Base-by-base conservation (phyloP, 306 rosid species). In the Dalbergia oliveri region DNA sequence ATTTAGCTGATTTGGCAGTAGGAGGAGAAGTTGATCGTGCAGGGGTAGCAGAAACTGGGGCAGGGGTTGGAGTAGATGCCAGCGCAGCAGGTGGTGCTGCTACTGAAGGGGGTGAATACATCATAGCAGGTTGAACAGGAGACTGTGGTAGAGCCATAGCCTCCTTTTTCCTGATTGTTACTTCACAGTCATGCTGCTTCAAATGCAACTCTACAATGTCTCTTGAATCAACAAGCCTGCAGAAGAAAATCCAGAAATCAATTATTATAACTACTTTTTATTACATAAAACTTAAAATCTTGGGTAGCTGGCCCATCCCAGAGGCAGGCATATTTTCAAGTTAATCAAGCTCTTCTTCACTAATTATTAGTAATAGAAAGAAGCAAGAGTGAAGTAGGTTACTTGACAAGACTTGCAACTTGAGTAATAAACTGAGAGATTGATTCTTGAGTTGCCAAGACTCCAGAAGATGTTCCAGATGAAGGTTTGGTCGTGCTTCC, bases 171-270 rank as follows among this genome's bases (percentile, higher is more conserved):
- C 92, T 88, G 60, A 92, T 92, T 15, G 78, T 54, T 71, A 92
- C 85, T 80, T 92, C 97, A 76, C 88, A 75, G 73, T 90, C 92
- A 59, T 78, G 84, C 84, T 92, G 95, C 84, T 92, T 90, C 85
- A 92, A 33, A 80, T 80, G 88, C 85, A 92, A 80, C 88, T 92
- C 97, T 19, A 84, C 90, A 66, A 92, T 90, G 77, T 92, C 97
- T 82, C 97, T 86, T 14, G 97, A 89, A 88, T 92, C 95, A 78
- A 92, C 97, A 78, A 92, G 92, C 86, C 97, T 92, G 87, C 76
- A 81, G 78, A 54, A 71, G 63, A 78, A 73, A 69, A 37, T 35
- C 67, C 18, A 54, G 60, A 16, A 3, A 54, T 54, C 7, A 18
- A 54, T 54, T 6, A 54, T 54, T n/a, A 54, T 6, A 14, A 53